Evolutionary conservation across 1,284 basidiomycete species (phyloP).

Genomic region (Macrocystidia cucumis): DNA sequence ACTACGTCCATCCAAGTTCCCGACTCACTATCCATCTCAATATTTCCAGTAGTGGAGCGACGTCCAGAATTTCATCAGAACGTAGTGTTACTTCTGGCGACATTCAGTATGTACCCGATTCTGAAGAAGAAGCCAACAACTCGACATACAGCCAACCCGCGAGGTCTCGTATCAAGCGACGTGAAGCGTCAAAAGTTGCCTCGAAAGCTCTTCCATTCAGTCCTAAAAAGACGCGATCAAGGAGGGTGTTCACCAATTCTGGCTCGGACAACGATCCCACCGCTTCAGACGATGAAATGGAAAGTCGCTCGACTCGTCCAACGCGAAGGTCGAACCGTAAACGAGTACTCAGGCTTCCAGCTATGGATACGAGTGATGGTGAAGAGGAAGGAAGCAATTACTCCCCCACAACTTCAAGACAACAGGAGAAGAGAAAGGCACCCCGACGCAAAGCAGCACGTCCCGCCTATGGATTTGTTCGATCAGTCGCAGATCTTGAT

Average conservation of each 20-base stretch:
- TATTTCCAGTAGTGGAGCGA: conserved; percentile 28
- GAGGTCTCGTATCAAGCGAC: conserved; percentile 17
- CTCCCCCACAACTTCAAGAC: conserved; percentile 7
- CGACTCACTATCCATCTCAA: conserved; percentile 34
- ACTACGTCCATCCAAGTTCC: conserved; percentile 51
- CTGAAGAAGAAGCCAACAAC: conserved; percentile 15
- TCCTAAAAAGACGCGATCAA: conserved; percentile 47
- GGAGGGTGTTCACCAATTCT: conserved; percentile 23
- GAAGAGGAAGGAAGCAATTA: conserved; percentile 15
- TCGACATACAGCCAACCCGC: conserved; percentile 11
- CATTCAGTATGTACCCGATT: conserved; percentile 18
- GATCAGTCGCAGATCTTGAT: conserved; percentile 47
- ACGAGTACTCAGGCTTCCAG: too few species aligned
- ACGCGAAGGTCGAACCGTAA: too few species aligned
- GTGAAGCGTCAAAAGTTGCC: conserved; percentile 17
- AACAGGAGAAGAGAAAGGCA: conserved; percentile 22
- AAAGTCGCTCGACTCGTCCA: conserved; percentile 19
- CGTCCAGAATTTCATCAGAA: conserved; percentile 18
- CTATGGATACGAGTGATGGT: too few species aligned
- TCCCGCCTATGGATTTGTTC: conserved; percentile 63
- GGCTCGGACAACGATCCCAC: conserved; percentile 28
- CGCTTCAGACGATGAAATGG: conserved; percentile 28
- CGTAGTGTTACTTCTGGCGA: conserved; percentile 23
- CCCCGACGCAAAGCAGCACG: conserved; percentile 34
- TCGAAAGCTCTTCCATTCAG: conserved; percentile 45